Evolutionary conservation across 1,284 basidiomycete species (phyloP).

Genomic region (Boletus calvinii): DNA sequence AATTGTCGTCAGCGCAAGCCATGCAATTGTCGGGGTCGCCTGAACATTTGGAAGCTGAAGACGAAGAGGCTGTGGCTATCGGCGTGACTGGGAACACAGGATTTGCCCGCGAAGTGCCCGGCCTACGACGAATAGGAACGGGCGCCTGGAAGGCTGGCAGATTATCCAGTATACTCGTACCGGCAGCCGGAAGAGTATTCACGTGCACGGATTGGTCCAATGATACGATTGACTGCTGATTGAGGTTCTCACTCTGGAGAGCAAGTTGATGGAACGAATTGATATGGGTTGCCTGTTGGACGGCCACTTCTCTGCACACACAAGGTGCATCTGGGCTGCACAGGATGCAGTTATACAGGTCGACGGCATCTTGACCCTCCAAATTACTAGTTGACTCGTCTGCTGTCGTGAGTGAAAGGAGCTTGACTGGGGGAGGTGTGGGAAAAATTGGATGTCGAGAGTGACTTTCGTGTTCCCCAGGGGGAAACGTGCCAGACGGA

Average conservation of each 20-base stretch:
- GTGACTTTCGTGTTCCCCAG: slow-evolving; percentile 8
- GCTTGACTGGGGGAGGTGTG: slow-evolving; percentile 27
- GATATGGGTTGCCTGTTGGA: slow-evolving; percentile 40
- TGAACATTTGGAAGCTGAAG: slow-evolving; percentile 40
- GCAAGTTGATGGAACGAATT: slow-evolving; percentile 13
- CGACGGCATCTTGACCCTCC: slow-evolving; percentile 34
- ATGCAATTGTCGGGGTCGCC: slow-evolving; percentile 68
- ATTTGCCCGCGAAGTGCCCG: slow-evolving; percentile 39
- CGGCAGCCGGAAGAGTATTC: slow-evolving; percentile 16
- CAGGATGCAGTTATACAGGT: slow-evolving; percentile 56
- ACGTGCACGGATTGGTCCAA: slow-evolving; percentile 18
- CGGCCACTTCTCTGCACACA: slow-evolving; percentile 65
- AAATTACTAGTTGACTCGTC: slow-evolving; percentile 10
- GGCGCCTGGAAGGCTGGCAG: slow-evolving; percentile 75
- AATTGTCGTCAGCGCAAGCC: slow-evolving; percentile 77
- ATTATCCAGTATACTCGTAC: slow-evolving; percentile 66
- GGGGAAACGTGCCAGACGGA: slow-evolving; percentile 5
- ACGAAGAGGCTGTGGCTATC: slow-evolving; percentile 21
- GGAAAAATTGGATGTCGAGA: slow-evolving; percentile 22
- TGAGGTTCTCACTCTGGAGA: slow-evolving; percentile 17
- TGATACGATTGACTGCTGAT: slow-evolving; percentile 29
- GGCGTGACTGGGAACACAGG: slow-evolving; percentile 53
- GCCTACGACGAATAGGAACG: slow-evolving; percentile 66
- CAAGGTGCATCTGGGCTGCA: slow-evolving; percentile 71
- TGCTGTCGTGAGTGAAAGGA: slow-evolving; percentile 36